Evolutionary conservation across 2,329 filamentous ascomycete species (phyloP).

Genomic region (Beauveria sp.): DNA sequence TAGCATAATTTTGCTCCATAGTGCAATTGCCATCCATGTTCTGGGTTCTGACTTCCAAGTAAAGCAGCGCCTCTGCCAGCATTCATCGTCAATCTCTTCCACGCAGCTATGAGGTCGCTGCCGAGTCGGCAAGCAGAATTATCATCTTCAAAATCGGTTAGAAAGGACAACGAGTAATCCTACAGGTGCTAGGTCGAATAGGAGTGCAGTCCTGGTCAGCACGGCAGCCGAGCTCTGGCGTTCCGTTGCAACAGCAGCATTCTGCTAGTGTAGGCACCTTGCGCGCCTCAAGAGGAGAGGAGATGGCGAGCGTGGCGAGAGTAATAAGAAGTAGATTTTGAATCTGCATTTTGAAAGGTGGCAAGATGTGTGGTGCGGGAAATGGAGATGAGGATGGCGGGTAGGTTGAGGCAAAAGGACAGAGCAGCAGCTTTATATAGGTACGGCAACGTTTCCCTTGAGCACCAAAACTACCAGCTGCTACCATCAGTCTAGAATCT

Average conservation of each 20-base stretch:
- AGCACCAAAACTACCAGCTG: neutral
- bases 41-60: neutral
- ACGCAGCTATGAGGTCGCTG: too few relatives aligned
- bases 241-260: slow-evolving; percentile 14
- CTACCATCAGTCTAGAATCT: neutral
- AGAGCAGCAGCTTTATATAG: neutral
- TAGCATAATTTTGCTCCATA: too few relatives aligned
- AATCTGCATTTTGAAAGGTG: neutral
- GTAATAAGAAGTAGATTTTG: neutral
- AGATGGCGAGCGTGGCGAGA: neutral
- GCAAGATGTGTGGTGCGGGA: neutral
- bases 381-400: neutral
- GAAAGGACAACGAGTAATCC: slow-evolving; percentile 12
- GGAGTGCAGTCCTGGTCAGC: slow-evolving; percentile 12
- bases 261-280: slow-evolving; percentile 12
- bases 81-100: neutral
- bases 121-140: neutral
- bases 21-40: too few relatives aligned
- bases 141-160: neutral
- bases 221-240: slow-evolving; percentile 12
- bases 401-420: neutral
- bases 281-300: slow-evolving; percentile 9
- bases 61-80: neutral
- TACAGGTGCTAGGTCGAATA: slow-evolving; percentile 10
- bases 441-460: neutral